phyloP scores from a whole-genome alignment of 192 early-diverging fungal genomes.

The Entomortierella parvispora region DNA sequence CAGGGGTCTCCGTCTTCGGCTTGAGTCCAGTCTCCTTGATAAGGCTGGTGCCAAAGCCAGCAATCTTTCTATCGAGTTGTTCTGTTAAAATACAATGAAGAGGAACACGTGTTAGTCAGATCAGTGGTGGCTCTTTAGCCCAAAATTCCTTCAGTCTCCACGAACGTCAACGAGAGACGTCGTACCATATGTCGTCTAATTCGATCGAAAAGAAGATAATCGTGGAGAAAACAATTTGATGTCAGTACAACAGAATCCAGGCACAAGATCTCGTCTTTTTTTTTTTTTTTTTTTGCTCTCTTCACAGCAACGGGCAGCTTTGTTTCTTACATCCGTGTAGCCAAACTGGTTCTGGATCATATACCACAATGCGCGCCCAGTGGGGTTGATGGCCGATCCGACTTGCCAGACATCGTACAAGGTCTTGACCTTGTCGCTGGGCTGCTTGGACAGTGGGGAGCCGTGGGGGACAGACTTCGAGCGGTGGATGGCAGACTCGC shows the following conservation, averaged over 20 bases:
- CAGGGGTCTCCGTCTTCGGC: slow-evolving; percentile 30
- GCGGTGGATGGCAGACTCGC: slow-evolving; percentile 64
- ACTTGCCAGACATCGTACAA: slow-evolving; percentile 59
- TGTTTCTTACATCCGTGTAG: slow-evolving; percentile 18
- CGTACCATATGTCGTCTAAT: slow-evolving; percentile 36
- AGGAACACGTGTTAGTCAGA: not conserved
- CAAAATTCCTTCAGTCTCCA: too few relatives aligned
- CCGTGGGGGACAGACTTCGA: slow-evolving; percentile 56
- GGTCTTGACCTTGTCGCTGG: slow-evolving; percentile 55
- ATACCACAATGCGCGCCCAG: slow-evolving; percentile 18
- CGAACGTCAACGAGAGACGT: too few relatives aligned
- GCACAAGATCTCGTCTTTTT: too few relatives aligned
- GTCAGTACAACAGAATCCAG: not conserved
- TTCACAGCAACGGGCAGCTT: too few relatives aligned
- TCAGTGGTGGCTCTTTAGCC: not conserved
- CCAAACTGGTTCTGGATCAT: slow-evolving; percentile 44
- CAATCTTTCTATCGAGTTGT: slow-evolving; percentile 37
- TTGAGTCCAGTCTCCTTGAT: slow-evolving; percentile 36
- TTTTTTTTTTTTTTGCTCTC: too few relatives aligned
- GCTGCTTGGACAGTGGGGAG: slow-evolving; percentile 41
- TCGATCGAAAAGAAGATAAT: not conserved
- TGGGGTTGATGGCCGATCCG: slow-evolving; percentile 42
- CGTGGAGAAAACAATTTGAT: not conserved
- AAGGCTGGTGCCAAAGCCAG: slow-evolving; percentile 53
- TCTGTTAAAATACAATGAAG: slow-evolving; percentile 11